phyloP scores from a whole-genome alignment of 352 stramenopile species.

The Phytophthora vignae region DNA sequence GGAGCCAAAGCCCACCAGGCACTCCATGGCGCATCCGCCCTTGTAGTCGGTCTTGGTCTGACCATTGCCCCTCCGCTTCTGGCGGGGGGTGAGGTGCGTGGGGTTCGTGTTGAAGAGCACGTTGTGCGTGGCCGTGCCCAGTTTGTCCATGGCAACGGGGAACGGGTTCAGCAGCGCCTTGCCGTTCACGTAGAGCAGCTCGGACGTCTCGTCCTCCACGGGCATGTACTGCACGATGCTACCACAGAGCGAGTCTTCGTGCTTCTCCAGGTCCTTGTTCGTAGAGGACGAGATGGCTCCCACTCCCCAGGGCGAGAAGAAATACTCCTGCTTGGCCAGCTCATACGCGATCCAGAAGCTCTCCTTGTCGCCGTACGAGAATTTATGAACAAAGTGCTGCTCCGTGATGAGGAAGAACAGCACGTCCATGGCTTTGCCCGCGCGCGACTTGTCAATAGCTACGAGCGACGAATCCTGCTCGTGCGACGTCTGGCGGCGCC shows the following conservation, averaged over 20 bases:
- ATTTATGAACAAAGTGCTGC: constrained; percentile 45
- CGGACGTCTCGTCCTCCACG: constrained; percentile 24
- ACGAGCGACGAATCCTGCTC: constrained; percentile 72
- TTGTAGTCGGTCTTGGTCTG: constrained; percentile 32
- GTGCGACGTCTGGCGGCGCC: constrained; percentile 45
- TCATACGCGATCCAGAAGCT: constrained; percentile 54
- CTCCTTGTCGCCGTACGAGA: constrained; percentile 55
- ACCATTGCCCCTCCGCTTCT: constrained; percentile 35
- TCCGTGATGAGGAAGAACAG: constrained; percentile 63
- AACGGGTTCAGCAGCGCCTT: constrained; percentile 59
- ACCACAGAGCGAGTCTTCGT: constrained; percentile 48
- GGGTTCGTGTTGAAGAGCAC: constrained; percentile 57
- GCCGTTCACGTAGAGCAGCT: constrained; percentile 63
- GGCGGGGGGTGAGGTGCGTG: constrained; percentile 54
- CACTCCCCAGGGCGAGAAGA: constrained; percentile 54
- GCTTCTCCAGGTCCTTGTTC: constrained; percentile 41
- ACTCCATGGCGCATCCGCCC: constrained; percentile 43
- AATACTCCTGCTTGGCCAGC: constrained; percentile 47
- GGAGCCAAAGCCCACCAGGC: constrained; percentile 56
- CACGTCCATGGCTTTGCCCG: constrained; percentile 45
- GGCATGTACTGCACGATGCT: constrained; percentile 57
- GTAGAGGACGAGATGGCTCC: constrained; percentile 33
- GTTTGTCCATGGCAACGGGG: constrained; percentile 32
- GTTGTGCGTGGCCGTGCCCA: constrained; percentile 33
- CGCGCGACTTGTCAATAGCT: constrained; percentile 52